Conservation (phyloP, 2,329 filamentous ascomycete species). For the Lojkania enalia region DNA sequence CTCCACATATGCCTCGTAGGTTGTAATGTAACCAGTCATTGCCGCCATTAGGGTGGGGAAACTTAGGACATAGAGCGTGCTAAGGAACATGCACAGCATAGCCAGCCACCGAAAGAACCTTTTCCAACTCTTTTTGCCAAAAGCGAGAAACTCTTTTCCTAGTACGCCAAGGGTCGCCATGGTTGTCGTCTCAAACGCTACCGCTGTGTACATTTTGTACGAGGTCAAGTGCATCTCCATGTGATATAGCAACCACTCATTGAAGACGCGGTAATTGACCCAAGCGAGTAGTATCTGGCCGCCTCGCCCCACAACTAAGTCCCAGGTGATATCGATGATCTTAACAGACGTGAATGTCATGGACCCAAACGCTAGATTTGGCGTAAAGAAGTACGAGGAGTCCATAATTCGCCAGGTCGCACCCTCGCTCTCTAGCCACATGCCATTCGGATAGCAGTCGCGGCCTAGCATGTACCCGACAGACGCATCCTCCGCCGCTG, state of each 20-base stretch:
- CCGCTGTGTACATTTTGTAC: slow-evolving; percentile 33
- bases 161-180: slow-evolving; percentile 38
- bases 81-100: slow-evolving; percentile 35
- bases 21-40: slow-evolving; percentile 46
- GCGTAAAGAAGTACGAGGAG: slow-evolving; percentile 39
- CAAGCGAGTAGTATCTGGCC: slow-evolving; percentile 38
- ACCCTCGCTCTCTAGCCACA: slow-evolving; percentile 30
- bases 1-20: slow-evolving; percentile 32
- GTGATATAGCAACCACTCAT: slow-evolving; percentile 40
- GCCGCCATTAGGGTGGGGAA: slow-evolving; percentile 45
- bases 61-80: slow-evolving; percentile 37
- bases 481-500: slow-evolving; percentile 32
- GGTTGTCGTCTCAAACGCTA: slow-evolving; percentile 34
- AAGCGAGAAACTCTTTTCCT: slow-evolving; percentile 31
- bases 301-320: slow-evolving; percentile 43
- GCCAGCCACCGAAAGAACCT: slow-evolving; percentile 40
- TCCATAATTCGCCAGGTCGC: slow-evolving; percentile 43
- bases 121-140: slow-evolving; percentile 26
- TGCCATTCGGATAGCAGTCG: slow-evolving; percentile 38
- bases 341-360: slow-evolving; percentile 44
- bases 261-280: slow-evolving; percentile 44
- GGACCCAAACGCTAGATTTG: slow-evolving; percentile 34
- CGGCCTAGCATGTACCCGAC: slow-evolving; percentile 29
- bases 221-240: slow-evolving; percentile 40
- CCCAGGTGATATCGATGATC: slow-evolving; percentile 44